A percentile compares a stretch with the other conserved stretches of the same genome.
phyloP scores from a whole-genome alignment of 805 yeast species.

The Schizosaccharomyces octosporus region DNA sequence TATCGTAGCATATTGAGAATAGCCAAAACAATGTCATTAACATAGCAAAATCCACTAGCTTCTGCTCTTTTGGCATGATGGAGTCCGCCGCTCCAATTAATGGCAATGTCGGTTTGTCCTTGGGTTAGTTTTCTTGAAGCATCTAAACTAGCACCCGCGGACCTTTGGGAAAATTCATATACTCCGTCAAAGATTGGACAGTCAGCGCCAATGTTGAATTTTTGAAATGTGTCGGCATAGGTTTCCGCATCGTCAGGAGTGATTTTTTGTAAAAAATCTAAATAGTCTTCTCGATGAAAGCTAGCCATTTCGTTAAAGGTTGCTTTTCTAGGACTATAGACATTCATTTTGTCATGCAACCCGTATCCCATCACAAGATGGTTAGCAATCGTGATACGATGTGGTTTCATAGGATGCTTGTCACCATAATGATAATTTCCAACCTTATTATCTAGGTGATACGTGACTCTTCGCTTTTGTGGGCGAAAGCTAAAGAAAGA shows the following conservation, averaged over 20 bases:
- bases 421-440: constrained; percentile 74
- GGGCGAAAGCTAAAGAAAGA: not conserved
- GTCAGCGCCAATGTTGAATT: constrained; percentile 8
- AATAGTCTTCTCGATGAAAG: constrained; percentile 73
- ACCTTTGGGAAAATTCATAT: constrained; percentile 50
- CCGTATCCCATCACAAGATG: constrained; percentile 69
- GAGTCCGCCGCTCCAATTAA: constrained; percentile 80
- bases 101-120: constrained; percentile 73
- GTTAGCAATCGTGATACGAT: constrained; percentile 78
- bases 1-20: constrained; percentile 54
- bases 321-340: constrained; percentile 64
- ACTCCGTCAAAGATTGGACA: constrained; percentile 44
- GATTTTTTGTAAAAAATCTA: constrained; percentile 47
- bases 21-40: constrained; percentile 72
- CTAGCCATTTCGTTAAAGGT: constrained; percentile 52
- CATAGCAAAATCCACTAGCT: constrained; percentile 77
- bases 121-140: constrained; percentile 33
- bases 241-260: constrained; percentile 43
- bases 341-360: constrained; percentile 70
- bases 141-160: constrained; percentile 77
- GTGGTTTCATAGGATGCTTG: constrained; percentile 96
- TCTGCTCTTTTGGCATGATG: constrained; percentile 82
- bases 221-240: not conserved
- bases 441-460: constrained; percentile 66
- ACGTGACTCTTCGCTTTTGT: constrained; percentile 32